Conservation (phyloP, 1,139 yeast genomes). For the Debaryomycetaceae sp. region DNA sequence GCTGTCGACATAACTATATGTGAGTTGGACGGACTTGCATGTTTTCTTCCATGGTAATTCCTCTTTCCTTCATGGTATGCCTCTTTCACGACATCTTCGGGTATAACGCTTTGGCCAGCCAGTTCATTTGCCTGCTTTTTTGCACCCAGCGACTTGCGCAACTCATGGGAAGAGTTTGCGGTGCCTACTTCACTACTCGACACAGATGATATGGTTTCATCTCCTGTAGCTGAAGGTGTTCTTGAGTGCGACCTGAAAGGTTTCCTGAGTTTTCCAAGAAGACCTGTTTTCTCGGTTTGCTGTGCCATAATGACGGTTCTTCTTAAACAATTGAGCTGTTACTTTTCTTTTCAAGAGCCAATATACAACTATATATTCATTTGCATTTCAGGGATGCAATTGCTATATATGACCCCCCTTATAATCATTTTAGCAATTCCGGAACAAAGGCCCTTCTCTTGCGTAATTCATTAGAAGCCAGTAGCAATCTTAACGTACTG, state of each 20-base stretch:
- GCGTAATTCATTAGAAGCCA: neutral
- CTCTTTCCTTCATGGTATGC: conserved; percentile 24
- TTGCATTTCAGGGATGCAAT: too few relatives aligned
- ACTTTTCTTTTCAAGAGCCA: too few relatives aligned
- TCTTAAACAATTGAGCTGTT: too few relatives aligned
- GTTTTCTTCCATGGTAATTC: conserved; percentile 13
- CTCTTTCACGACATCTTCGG: conserved; percentile 9
- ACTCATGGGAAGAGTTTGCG: neutral
- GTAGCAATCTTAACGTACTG: neutral
- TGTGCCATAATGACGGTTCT: conserved; percentile 5
- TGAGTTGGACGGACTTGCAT: neutral
- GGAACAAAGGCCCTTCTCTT: neutral
- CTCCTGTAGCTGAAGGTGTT: conserved; percentile 10
- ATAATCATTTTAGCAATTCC: neutral
- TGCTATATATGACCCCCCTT: too few relatives aligned
- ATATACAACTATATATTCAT: too few relatives aligned
- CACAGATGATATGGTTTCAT: neutral
- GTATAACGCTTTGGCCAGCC: neutral
- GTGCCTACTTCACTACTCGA: neutral
- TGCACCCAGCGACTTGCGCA: neutral
- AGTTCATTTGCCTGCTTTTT: neutral
- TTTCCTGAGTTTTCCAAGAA: conserved; percentile 25
- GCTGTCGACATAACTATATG: conserved; percentile 15
- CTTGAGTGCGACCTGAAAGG: conserved; percentile 25
- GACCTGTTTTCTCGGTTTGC: conserved; percentile 18